A percentile compares a stretch with the other conserved stretches of the same genome.
phyloP scores from a whole-genome alignment of 306 rosid species.

The Sicyos edulis region DNA sequence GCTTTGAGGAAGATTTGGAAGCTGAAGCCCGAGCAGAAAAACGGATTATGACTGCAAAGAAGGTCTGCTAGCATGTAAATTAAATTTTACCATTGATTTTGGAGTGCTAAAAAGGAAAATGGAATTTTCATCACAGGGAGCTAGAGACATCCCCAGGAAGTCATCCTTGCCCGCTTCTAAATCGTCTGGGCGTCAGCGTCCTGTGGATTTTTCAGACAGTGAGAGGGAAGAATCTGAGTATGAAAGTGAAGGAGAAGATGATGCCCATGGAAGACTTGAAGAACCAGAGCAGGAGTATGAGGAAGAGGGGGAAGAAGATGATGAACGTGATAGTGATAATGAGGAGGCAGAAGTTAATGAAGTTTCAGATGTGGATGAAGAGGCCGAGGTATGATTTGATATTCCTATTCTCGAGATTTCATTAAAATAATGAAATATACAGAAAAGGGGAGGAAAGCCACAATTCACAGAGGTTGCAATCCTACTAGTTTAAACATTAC shows the following conservation, averaged over 20 bases:
- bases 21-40: slow-evolving; percentile 84
- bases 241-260: slow-evolving; percentile 90
- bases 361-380: slow-evolving; percentile 60
- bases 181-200: slow-evolving; percentile 59
- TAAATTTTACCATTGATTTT: neutral
- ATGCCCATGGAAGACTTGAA: slow-evolving; percentile 56
- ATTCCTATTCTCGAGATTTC: neutral
- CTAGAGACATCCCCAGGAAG: slow-evolving; percentile 60
- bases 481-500: neutral
- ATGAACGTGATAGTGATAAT: slow-evolving; percentile 51
- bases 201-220: slow-evolving; percentile 62
- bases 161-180: slow-evolving; percentile 55
- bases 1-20: slow-evolving; percentile 74
- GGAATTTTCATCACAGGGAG: slow-evolving; percentile 52
- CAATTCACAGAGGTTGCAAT: neutral
- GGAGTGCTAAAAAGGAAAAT: neutral
- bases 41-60: slow-evolving; percentile 88
- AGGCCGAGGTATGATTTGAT: slow-evolving; percentile 49
- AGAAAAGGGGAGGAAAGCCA: neutral
- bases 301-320: slow-evolving; percentile 64
- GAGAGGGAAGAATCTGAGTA: slow-evolving; percentile 94
- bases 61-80: slow-evolving; percentile 34
- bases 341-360: slow-evolving; percentile 56
- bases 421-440: neutral
- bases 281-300: slow-evolving; percentile 79